A percentile compares a stretch with the other conserved stretches of the same genome.
These are phyloP conservation scores for Tetragonia tetragonoides DNA, from an alignment of 148 eudicot species.

Conservation along the genomic window DNA sequence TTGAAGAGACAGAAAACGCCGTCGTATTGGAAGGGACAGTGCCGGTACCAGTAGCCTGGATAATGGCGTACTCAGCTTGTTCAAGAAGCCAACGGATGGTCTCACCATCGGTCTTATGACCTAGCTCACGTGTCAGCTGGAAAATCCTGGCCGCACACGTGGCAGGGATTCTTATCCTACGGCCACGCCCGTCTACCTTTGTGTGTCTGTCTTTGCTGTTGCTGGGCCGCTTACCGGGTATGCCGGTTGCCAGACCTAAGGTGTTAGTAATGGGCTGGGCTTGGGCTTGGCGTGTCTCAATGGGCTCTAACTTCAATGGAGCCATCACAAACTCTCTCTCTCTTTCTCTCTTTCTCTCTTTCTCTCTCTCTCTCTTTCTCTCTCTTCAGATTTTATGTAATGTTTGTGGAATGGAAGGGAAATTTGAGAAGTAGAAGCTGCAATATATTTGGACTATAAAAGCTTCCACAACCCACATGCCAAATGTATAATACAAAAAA, in stretches of 20 bases:
- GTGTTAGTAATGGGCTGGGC: background rate
- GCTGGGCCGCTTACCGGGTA: constrained; percentile 20
- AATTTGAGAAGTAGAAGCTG: no score
- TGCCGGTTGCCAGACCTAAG: background rate
- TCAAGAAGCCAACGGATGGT: constrained; percentile 41
- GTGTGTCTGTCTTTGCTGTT: constrained; percentile 38
- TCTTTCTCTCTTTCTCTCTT: no score
- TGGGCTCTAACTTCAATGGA: background rate
- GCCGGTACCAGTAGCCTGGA: constrained; percentile 43
- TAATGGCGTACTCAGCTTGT: constrained; percentile 40
- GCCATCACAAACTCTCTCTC: no score
- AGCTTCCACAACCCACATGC: no score
- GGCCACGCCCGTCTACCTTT: constrained; percentile 49
- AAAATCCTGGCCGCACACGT: constrained; percentile 48
- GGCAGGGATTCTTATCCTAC: constrained; percentile 47
- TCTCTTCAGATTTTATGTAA: no score
- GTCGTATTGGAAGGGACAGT: constrained; percentile 30
- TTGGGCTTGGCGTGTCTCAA: background rate
- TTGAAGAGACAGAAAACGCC: no score
- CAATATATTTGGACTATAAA: no score
- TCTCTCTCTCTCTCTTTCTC: no score
- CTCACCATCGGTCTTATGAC: constrained; percentile 42
- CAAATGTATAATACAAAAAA: no score
- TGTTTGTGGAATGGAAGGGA: no score
- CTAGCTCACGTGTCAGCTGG: constrained; percentile 14